These are phyloP conservation scores for Athelia sp. DNA, from an alignment of 1,284 basidiomycete species.

Conservation along the genomic window DNA sequence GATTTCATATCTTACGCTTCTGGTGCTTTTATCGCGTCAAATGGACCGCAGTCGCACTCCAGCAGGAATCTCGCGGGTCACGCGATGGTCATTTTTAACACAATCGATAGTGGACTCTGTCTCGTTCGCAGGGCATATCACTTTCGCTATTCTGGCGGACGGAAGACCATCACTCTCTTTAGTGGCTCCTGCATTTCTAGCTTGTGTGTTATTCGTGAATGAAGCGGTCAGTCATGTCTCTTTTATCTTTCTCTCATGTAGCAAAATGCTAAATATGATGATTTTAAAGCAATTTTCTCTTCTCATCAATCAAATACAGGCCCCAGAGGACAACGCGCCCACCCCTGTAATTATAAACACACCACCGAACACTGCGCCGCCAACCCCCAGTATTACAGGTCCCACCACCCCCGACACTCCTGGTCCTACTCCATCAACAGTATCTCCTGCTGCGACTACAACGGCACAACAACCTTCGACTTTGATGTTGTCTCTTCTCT, in stretches of 20 bases:
- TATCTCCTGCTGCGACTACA: slow-evolving; percentile 11
- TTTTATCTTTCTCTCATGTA: neutral
- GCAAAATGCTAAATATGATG: neutral
- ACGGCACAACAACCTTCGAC: slow-evolving; percentile 4
- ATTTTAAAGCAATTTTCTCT: slow-evolving; percentile 74
- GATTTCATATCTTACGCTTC: slow-evolving; percentile 60
- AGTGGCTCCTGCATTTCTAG: slow-evolving; percentile 77
- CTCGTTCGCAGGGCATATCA: slow-evolving; percentile 81
- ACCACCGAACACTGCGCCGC: slow-evolving; percentile 13
- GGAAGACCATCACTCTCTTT: slow-evolving; percentile 75
- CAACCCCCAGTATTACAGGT: slow-evolving; percentile 1
- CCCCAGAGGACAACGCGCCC: slow-evolving; percentile 56
- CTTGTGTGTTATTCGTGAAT: slow-evolving; percentile 64
- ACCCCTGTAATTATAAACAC: slow-evolving; percentile 16
- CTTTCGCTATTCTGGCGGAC: slow-evolving; percentile 77
- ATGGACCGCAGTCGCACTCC: slow-evolving; percentile 74
- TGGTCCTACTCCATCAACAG: slow-evolving; percentile 16
- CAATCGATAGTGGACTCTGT: slow-evolving; percentile 78
- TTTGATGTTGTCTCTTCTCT: slow-evolving; percentile 25
- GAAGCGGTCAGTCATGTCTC: slow-evolving; percentile 59
- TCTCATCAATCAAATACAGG: slow-evolving; percentile 76
- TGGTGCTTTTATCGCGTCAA: slow-evolving; percentile 70
- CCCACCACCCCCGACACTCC: slow-evolving; percentile 5
- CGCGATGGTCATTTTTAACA: slow-evolving; percentile 74
- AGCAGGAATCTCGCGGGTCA: slow-evolving; percentile 71